phyloP scores from a whole-genome alignment of 208 protist genomes.

The Angomonas ambiguus region DNA sequence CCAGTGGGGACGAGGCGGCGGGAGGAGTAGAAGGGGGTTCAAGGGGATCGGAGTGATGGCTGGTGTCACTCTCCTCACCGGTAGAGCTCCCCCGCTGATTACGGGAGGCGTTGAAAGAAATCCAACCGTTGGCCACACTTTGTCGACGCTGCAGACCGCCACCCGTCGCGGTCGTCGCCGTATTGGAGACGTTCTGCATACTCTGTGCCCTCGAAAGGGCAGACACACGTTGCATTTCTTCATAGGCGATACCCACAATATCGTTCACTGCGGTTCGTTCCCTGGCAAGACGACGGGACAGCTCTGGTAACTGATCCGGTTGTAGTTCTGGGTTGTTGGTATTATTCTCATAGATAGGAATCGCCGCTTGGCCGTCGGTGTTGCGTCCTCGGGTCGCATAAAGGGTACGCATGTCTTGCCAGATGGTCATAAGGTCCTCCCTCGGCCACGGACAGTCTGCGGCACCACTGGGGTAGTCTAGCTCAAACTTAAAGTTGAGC shows the following conservation, averaged over 20 bases:
- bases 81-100: not conserved
- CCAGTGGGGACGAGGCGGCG: not conserved
- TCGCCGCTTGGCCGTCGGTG: constrained; percentile 7
- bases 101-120: not conserved
- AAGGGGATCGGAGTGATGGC: not conserved
- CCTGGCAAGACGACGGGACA: constrained; percentile 1
- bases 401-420: constrained; percentile 20
- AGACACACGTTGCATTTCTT: constrained; percentile 1
- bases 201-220: not conserved
- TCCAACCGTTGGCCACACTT: not conserved
- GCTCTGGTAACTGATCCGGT: constrained; percentile 2
- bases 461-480: constrained; percentile 1
- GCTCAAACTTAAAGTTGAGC: constrained; percentile 21
- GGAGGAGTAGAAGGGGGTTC: not conserved
- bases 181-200: not conserved
- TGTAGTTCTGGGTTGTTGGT: constrained; percentile 9
- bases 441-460: constrained; percentile 23
- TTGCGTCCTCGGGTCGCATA: not conserved
- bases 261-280: constrained; percentile 11
- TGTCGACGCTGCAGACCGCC: not conserved
- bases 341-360: constrained; percentile 19
- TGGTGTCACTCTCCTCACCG: not conserved
- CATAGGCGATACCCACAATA: constrained; percentile 12
- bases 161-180: no score
- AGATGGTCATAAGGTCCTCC: constrained; percentile 21